Conservation (phyloP, 2,329 filamentous ascomycete genomes). For the Epichloe sibirici region DNA sequence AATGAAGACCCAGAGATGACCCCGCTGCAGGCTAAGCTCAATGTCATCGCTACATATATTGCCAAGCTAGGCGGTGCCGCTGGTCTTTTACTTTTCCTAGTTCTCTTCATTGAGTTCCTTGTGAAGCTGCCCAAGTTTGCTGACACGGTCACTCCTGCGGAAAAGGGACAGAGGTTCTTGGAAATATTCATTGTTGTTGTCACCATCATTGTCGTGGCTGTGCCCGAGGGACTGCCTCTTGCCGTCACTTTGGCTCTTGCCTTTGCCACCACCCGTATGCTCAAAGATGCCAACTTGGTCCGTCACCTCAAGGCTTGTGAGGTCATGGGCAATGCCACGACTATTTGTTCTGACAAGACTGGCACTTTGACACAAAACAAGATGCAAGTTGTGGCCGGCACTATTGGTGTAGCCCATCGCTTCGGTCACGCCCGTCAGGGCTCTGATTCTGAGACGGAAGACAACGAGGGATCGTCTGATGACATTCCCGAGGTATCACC, state of each 20-base stretch:
- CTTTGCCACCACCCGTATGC: constrained; percentile 66
- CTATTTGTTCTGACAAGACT: constrained; percentile 58
- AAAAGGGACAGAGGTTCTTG: constrained; percentile 69
- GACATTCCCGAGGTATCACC: constrained; percentile 27
- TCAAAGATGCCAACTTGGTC: constrained; percentile 66
- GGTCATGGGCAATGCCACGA: constrained; percentile 69
- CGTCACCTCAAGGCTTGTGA: constrained; percentile 67
- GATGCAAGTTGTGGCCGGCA: constrained; percentile 54
- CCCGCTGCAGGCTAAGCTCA: constrained; percentile 64
- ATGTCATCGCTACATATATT: constrained; percentile 64
- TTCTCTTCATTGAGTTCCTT: constrained; percentile 77
- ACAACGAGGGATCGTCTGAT: constrained; percentile 14
- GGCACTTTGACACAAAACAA: constrained; percentile 57
- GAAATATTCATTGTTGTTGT: constrained; percentile 68
- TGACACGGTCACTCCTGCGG: constrained; percentile 42
- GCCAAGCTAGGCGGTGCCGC: constrained; percentile 67
- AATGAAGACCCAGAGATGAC: constrained; percentile 65
- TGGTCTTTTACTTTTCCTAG: constrained; percentile 68
- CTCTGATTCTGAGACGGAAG: constrained; percentile 13
- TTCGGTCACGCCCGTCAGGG: constrained; percentile 33
- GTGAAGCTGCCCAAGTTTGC: constrained; percentile 45
- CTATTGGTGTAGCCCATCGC: constrained; percentile 40
- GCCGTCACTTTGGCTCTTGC: constrained; percentile 68
- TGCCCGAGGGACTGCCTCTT: constrained; percentile 64
- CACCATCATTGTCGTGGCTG: constrained; percentile 69